Conservation (phyloP, 306 rosid species). For the Corylus heterophylla region DNA sequence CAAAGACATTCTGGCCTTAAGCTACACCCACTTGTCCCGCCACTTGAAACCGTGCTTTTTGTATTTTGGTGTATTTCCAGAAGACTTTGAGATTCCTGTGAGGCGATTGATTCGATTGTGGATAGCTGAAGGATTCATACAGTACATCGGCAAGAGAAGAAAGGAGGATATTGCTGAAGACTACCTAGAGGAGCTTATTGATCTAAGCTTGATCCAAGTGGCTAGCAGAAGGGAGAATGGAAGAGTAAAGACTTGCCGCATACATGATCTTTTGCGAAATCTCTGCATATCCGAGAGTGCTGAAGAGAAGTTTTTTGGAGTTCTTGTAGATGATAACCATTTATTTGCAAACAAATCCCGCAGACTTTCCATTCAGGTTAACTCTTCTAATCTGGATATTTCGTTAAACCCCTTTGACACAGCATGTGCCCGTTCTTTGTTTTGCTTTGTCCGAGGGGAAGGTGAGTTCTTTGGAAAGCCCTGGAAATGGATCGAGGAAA, state of each 20-base stretch:
- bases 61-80: background rate
- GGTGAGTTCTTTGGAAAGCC: too few species aligned
- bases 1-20: too few species aligned
- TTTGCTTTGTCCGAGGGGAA: background rate
- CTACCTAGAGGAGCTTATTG: background rate
- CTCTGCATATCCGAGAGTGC: background rate
- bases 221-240: background rate
- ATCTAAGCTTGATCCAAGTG: conserved; percentile 9
- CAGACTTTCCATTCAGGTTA: background rate
- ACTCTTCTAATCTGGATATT: too few species aligned
- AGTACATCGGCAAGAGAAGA: background rate
- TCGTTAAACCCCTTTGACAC: background rate
- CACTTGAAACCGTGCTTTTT: too few species aligned
- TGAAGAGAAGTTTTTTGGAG: background rate
- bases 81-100: background rate
- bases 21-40: too few species aligned
- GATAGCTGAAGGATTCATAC: background rate
- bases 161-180: rapidly evolving
- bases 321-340: too few species aligned
- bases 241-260: background rate
- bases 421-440: background rate
- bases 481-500: background rate
- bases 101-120: background rate
- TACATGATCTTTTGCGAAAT: background rate
- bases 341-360: background rate